Conservation (phyloP, 2,329 filamentous ascomycete genomes). For the Exophiala mesophila region DNA sequence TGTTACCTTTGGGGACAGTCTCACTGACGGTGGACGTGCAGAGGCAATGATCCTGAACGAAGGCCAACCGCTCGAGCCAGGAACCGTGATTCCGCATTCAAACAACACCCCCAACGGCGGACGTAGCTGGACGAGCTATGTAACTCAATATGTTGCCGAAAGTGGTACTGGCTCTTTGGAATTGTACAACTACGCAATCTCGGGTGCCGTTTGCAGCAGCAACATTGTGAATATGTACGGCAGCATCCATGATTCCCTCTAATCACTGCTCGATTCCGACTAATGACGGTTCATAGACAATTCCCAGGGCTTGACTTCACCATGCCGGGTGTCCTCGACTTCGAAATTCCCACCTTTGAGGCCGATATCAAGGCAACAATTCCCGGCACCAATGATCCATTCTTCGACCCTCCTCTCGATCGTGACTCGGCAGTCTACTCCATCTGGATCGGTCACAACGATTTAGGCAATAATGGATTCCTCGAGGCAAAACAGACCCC, state of each 20-base stretch:
- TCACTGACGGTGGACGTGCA: slow-evolving; percentile 67
- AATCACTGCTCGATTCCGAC: too few species aligned
- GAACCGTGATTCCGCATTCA: slow-evolving; percentile 49
- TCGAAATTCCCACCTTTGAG: slow-evolving; percentile 55
- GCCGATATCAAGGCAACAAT: slow-evolving; percentile 38
- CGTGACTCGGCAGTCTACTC: slow-evolving; percentile 54
- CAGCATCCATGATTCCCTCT: slow-evolving; percentile 34
- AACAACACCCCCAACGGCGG: slow-evolving; percentile 58
- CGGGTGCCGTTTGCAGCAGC: slow-evolving; percentile 69
- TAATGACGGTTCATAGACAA: too few species aligned
- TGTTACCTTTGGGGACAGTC: slow-evolving; percentile 70
- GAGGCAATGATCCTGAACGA: slow-evolving; percentile 57
- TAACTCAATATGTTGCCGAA: slow-evolving; percentile 54
- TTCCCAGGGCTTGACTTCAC: too few species aligned
- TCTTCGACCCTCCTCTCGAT: slow-evolving; percentile 12
- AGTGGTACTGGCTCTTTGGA: slow-evolving; percentile 42
- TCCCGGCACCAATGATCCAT: slow-evolving; percentile 17
- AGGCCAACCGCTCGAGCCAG: slow-evolving; percentile 58
- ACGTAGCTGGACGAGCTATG: slow-evolving; percentile 64
- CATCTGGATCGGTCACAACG: slow-evolving; percentile 79
- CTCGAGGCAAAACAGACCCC: slow-evolving; percentile 58
- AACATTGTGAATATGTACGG: slow-evolving; percentile 50
- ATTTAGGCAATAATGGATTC: slow-evolving; percentile 63
- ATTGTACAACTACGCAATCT: slow-evolving; percentile 65
- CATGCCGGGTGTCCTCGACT: slow-evolving; percentile 60